Evolutionary conservation across 768 basidiomycete genomes (phyloP), one percentile per base, ranked within the genome.

Genomic region (Mycena epipterygia): DNA sequence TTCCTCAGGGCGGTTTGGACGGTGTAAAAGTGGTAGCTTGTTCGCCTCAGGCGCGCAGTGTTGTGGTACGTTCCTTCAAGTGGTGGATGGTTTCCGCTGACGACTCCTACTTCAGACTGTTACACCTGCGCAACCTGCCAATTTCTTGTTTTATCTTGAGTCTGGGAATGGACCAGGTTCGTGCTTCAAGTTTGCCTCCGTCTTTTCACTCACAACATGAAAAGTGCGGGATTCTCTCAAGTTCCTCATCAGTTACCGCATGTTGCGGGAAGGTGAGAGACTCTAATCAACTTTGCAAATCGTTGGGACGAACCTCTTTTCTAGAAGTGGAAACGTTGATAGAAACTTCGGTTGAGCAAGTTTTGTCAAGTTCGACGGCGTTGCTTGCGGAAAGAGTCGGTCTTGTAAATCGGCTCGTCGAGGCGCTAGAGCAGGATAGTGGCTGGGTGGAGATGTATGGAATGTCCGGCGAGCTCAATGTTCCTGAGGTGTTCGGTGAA

Each of bases 131-230:
- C 92, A 91, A 77, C 89, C 95, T 0, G 91, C 91, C 2, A 90
- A 91, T 71, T 95, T 93, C 77, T 75, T 98, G 48, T 98, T 97
- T 80, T 89, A 89, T 53, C 84, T 96, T n/a, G 88, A 91, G 60
- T 92, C 91, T 14, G 79, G 76, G 21, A 77, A 85, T 65, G 91
- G 91, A 3, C 87, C 89, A 83, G 88, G 92, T 94, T 61, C 53
- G 83, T 77, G 33, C 42, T 48, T 42, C 11, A 21, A 13, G 2
- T 12, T 48, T 16, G 39, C 39, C 27, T 59, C 70, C 14, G 19
- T 58, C 44, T 52, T 19, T 60, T 57, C 41, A 27, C 44, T 71
- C 68, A 68, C 68, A n/a, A 35, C 27, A 6, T 19, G 21, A 59
- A 27, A 75, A 94, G 94, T 90, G 23, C 83, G 86, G 55, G 91